Conservation (phyloP, 768 basidiomycete genomes). For the Hydnomerulius pinastri region DNA sequence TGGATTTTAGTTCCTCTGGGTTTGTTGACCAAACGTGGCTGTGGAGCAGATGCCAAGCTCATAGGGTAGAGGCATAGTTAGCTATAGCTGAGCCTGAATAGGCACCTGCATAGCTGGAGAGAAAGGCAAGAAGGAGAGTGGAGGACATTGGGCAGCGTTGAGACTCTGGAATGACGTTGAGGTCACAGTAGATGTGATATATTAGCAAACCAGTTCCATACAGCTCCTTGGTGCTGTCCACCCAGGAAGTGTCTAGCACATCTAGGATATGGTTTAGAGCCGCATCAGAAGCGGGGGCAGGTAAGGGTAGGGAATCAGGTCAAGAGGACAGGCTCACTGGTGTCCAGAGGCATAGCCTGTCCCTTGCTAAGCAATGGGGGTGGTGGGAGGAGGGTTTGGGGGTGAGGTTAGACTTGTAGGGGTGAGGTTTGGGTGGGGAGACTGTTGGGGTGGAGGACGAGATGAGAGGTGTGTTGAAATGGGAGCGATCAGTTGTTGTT, state of each 20-base stretch:
- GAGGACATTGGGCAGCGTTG: constrained; percentile 28
- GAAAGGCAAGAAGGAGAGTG: constrained; percentile 29
- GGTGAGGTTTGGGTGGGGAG: not conserved
- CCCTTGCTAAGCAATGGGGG: not conserved
- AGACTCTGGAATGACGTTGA: constrained; percentile 29
- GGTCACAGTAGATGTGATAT: constrained; percentile 45
- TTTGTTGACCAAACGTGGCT: too few species aligned
- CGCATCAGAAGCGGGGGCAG: not conserved
- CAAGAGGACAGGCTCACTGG: constrained; percentile 6
- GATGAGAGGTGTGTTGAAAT: not conserved
- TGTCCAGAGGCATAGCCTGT: not conserved
- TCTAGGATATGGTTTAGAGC: constrained; percentile 26
- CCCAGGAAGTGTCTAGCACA: constrained; percentile 30
- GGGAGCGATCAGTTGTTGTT: not conserved
- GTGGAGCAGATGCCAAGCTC: constrained; percentile 47
- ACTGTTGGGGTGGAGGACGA: not conserved
- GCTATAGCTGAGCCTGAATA: constrained; percentile 34
- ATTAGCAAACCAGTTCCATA: constrained; percentile 41
- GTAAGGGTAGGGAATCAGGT: not conserved
- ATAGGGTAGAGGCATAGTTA: constrained; percentile 41
- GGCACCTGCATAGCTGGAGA: constrained; percentile 31
- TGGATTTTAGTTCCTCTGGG: too few species aligned
- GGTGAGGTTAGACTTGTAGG: constrained; percentile 4
- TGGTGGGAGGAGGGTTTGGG: not conserved
- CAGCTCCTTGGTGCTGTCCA: constrained; percentile 29